Conservation (phyloP, 768 basidiomycete genomes). For the Podaxis sp. region DNA sequence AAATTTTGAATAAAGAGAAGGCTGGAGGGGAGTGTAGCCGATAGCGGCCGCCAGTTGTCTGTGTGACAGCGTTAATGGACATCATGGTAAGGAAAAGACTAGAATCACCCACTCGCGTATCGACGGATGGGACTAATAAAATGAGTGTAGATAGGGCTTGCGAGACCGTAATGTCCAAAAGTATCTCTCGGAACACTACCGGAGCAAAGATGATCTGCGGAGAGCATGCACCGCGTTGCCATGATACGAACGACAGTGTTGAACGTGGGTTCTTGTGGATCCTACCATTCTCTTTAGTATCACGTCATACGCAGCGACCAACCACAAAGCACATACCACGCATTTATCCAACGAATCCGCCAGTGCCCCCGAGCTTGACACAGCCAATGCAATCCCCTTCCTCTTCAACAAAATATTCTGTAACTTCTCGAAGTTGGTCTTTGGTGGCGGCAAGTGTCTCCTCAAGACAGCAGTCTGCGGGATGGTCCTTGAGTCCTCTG, state of each 20-base stretch:
- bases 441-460: constrained; percentile 89
- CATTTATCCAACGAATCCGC: constrained; percentile 88
- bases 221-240: constrained; percentile 98
- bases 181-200: constrained; percentile 91
- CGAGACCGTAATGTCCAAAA: constrained; percentile 97
- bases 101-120: constrained; percentile 98
- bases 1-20: constrained; percentile 82
- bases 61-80: constrained; percentile 91
- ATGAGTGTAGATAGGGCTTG: constrained; percentile 95
- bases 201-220: constrained; percentile 97
- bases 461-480: constrained; percentile 93
- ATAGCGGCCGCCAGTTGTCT: constrained; percentile 93
- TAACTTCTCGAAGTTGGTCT: constrained; percentile 91
- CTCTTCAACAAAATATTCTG: constrained; percentile 90
- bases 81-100: no score
- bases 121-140: constrained; percentile 97
- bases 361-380: constrained; percentile 86
- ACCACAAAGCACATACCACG: constrained; percentile 66
- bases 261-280: constrained; percentile 85
- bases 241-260: constrained; percentile 98
- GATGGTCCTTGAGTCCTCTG: constrained; percentile 90
- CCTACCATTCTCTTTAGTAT: constrained; percentile 54
- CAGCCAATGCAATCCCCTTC: constrained; percentile 80
- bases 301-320: no score
- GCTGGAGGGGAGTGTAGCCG: constrained; percentile 77